These are phyloP conservation scores for Hyaloscypha hepaticicola DNA, from an alignment of 495 filamentous ascomycete species.

Conservation along the genomic window DNA sequence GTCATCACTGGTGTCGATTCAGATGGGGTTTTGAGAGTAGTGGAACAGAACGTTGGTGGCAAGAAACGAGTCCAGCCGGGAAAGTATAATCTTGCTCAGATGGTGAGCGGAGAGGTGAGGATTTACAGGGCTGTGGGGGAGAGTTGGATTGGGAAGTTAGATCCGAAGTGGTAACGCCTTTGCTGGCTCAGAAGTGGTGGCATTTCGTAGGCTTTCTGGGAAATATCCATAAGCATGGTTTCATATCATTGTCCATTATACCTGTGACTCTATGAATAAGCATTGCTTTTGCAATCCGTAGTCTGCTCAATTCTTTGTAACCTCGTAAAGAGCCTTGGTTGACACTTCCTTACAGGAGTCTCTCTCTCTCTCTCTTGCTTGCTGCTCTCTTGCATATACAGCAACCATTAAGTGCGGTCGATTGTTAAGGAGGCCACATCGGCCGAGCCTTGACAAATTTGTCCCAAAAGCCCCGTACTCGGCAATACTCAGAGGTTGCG, in stretches of 20 bases:
- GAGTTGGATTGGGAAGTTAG: slow-evolving; percentile 27
- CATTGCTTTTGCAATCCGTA: neutral
- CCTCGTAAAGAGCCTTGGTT: too few relatives aligned
- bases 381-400: too few relatives aligned
- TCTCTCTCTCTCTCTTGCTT: too few relatives aligned
- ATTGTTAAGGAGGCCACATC: too few relatives aligned
- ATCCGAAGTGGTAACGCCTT: slow-evolving; percentile 24
- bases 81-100: slow-evolving; percentile 30
- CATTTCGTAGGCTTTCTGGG: neutral
- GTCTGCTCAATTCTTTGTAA: too few relatives aligned
- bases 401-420: too few relatives aligned
- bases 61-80: slow-evolving; percentile 34
- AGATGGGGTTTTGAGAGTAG: slow-evolving; percentile 32
- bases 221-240: neutral
- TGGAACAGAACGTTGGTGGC: slow-evolving; percentile 40
- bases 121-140: slow-evolving; percentile 35
- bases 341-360: too few relatives aligned
- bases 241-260: neutral
- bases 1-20: slow-evolving; percentile 35
- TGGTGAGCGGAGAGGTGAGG: slow-evolving; percentile 34
- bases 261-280: neutral
- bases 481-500: too few relatives aligned
- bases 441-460: too few relatives aligned
- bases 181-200: neutral
- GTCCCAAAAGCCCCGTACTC: too few relatives aligned